phyloP scores from a whole-genome alignment of 495 filamentous ascomycete species.

The Penicillium daleae region DNA sequence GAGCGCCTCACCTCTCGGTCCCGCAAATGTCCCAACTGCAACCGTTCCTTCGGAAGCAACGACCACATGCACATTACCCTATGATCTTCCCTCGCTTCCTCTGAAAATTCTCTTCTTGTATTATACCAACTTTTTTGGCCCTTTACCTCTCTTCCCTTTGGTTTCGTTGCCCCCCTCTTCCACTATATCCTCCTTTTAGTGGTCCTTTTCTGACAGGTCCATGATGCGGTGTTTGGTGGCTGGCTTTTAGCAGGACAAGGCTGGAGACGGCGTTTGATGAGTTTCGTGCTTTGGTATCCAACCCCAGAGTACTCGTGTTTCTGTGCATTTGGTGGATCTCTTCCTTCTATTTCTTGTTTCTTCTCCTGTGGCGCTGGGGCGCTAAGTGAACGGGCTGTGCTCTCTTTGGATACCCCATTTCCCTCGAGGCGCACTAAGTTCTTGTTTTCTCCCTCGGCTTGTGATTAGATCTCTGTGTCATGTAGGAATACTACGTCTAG shows the following conservation, averaged over 20 bases:
- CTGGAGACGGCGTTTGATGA: constrained; percentile 46
- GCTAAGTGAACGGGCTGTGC: constrained; percentile 16
- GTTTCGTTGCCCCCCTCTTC: constrained; percentile 19
- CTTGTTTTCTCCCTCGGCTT: constrained; percentile 6
- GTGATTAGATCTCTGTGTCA: constrained; percentile 29
- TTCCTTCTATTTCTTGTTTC: constrained; percentile 19
- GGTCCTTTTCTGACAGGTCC: constrained; percentile 40
- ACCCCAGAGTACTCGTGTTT: constrained; percentile 14
- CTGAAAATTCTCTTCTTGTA: constrained; percentile 39
- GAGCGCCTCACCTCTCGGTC: constrained; percentile 83
- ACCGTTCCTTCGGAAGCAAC: constrained; percentile 82
- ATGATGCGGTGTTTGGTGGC: constrained; percentile 49
- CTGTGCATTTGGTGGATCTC: constrained; percentile 24
- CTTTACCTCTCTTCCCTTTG: constrained; percentile 21
- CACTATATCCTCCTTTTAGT: constrained; percentile 24
- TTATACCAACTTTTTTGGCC: constrained; percentile 35
- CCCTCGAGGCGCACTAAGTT: constrained; percentile 22
- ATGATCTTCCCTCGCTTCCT: constrained; percentile 31
- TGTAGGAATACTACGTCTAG: constrained; percentile 42
- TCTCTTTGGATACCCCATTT: constrained; percentile 41
- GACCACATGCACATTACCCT: constrained; percentile 75
- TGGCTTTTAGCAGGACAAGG: constrained; percentile 43
- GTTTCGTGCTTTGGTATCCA: constrained; percentile 20
- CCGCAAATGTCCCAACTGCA: constrained; percentile 93
- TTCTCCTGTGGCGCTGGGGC: constrained; percentile 20